A percentile compares a stretch with the other conserved stretches of the same genome.
phyloP scores from a whole-genome alignment of 192 early-diverging fungal genomes.

The Podila minutissima region DNA sequence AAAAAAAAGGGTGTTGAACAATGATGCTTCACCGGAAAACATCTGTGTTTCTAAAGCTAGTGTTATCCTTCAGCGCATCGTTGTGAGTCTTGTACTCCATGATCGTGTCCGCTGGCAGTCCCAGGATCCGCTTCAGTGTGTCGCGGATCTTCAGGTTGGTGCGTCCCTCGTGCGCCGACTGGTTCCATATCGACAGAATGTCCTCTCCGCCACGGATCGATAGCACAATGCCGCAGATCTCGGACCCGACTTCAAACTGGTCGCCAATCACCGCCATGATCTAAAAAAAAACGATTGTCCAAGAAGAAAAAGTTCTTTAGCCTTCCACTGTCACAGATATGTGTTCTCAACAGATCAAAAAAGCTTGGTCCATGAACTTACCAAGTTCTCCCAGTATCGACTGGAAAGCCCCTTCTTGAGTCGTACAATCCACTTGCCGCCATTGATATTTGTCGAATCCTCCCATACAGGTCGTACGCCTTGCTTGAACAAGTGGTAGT shows the following conservation, averaged over 20 bases:
- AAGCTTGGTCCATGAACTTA: slow-evolving; percentile 26
- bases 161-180: slow-evolving; percentile 80
- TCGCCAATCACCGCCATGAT: slow-evolving; percentile 90
- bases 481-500: slow-evolving; percentile 93
- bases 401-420: slow-evolving; percentile 92
- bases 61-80: slow-evolving; percentile 85
- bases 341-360: no score
- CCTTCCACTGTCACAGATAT: no score
- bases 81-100: slow-evolving; percentile 98
- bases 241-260: slow-evolving; percentile 86
- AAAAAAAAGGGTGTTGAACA: neutral
- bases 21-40: slow-evolving; percentile 61
- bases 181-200: slow-evolving; percentile 96
- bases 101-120: slow-evolving; percentile 82
- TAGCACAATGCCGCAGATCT: slow-evolving; percentile 93
- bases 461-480: slow-evolving; percentile 96
- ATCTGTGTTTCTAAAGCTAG: slow-evolving; percentile 88
- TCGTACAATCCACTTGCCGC: slow-evolving; percentile 97
- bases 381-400: slow-evolving; percentile 91
- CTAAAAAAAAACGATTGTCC: slow-evolving; percentile 22
- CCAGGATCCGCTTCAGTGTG: slow-evolving; percentile 85
- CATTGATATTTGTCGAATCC: slow-evolving; percentile 82
- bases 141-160: slow-evolving; percentile 90
- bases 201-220: slow-evolving; percentile 94
- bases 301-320: no score